Evolutionary conservation across 495 filamentous ascomycete species (phyloP).

Genomic region (Hyaloscypha variabilis): DNA sequence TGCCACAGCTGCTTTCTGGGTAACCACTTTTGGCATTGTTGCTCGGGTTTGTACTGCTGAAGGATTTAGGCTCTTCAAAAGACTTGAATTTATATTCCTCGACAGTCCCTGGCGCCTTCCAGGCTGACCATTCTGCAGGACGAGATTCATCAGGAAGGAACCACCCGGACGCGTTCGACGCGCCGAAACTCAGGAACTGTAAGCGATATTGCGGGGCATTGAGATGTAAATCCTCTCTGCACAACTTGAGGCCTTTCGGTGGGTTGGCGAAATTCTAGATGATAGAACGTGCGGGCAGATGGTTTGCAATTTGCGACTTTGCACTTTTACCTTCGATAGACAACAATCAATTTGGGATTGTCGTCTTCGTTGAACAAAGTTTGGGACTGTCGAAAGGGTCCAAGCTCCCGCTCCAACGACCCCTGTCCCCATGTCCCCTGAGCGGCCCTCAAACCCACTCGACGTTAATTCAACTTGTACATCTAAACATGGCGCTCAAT

Average conservation of each 20-base stretch:
- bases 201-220: neutral
- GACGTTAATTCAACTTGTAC: neutral
- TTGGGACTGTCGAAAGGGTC: conserved; percentile 10
- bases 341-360: neutral
- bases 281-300: neutral
- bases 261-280: neutral
- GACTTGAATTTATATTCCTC: neutral
- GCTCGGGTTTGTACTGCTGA: neutral
- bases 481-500: conserved; percentile 48
- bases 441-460: neutral
- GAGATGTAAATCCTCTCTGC: neutral
- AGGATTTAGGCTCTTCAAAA: conserved; percentile 3
- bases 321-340: neutral
- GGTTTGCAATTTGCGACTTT: neutral
- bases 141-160: conserved; percentile 15
- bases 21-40: conserved; percentile 3
- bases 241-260: neutral
- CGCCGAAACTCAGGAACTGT: neutral
- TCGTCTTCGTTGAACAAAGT: neutral
- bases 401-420: conserved; percentile 20
- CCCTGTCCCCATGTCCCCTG: neutral
- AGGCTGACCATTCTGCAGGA: conserved; percentile 3
- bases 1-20: neutral
- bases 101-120: conserved; percentile 14
- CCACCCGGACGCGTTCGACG: conserved; percentile 10